Conservation (phyloP, 495 filamentous ascomycete genomes). For the Margaritispora aquatica region DNA sequence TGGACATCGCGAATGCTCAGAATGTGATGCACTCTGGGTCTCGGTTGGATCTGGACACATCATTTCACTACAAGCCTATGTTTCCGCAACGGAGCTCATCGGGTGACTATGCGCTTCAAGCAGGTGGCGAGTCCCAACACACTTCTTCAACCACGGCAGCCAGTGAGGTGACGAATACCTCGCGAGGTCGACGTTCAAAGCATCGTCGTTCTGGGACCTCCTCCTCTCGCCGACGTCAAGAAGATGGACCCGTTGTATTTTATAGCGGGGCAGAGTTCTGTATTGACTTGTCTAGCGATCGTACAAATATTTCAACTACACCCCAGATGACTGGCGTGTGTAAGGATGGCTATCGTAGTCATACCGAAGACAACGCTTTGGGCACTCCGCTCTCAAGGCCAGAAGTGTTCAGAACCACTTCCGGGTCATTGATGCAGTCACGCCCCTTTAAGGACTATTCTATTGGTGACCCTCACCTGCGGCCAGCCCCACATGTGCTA, state of each 20-base stretch:
- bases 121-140: neutral
- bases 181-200: neutral
- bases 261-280: conserved; percentile 71
- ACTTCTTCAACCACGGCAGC: neutral
- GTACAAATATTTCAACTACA: conserved; percentile 31
- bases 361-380: conserved; percentile 21
- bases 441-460: conserved; percentile 35
- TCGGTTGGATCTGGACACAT: neutral
- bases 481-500: conserved; percentile 4
- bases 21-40: conserved; percentile 14
- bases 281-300: conserved; percentile 67
- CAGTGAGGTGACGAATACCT: conserved; percentile 2
- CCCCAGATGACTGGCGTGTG: conserved; percentile 33
- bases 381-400: conserved; percentile 4
- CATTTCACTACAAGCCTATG: conserved; percentile 58
- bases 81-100: conserved; percentile 45
- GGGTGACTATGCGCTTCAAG: conserved; percentile 8
- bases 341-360: conserved; percentile 19
- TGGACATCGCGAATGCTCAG: no score
- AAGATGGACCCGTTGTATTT: conserved; percentile 72
- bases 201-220: conserved; percentile 21
- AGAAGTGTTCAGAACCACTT: conserved; percentile 25
- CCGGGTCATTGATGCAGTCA: conserved; percentile 37
- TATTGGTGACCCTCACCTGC: neutral
- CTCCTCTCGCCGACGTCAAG: conserved; percentile 31